phyloP scores from a whole-genome alignment of 495 filamentous ascomycete genomes.

The Hypoxylon intermedium region DNA sequence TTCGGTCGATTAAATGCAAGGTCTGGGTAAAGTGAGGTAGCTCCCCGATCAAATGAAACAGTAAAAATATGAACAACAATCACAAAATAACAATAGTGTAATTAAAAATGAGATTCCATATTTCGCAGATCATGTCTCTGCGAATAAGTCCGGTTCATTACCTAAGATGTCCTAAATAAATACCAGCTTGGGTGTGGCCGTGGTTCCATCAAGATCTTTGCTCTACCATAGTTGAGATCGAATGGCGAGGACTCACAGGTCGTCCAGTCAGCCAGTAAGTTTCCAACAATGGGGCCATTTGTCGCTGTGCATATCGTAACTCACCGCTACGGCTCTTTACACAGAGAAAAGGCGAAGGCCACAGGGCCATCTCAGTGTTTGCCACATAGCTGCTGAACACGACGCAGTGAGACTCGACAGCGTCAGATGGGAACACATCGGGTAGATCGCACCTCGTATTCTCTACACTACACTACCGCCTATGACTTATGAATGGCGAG shows the following conservation, averaged over 20 bases:
- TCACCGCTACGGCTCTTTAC: conserved; percentile 1
- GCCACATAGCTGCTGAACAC: conserved; percentile 27
- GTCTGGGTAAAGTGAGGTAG: no score
- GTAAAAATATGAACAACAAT: no score
- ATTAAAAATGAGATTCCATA: not conserved
- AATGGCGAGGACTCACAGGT: not conserved
- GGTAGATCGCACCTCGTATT: conserved; percentile 36
- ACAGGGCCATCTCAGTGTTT: conserved; percentile 11
- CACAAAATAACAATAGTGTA: not conserved
- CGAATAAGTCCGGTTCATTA: conserved; percentile 9
- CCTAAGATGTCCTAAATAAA: conserved; percentile 17
- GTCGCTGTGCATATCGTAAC: not conserved
- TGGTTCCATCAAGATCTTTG: conserved; percentile 8
- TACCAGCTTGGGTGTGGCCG: conserved; percentile 7
- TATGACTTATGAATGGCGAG: not conserved
- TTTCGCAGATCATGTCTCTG: not conserved
- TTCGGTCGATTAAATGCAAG: not conserved
- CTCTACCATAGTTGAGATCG: not conserved
- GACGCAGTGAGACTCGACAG: conserved; percentile 6
- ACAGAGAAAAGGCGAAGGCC: not conserved
- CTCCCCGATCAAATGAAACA: no score
- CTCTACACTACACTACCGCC: conserved; percentile 2
- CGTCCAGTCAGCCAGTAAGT: conserved; percentile 9
- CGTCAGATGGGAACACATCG: conserved; percentile 22
- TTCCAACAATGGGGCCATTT: conserved; percentile 10